A percentile compares a stretch with the other conserved stretches of the same genome.
Evolutionary conservation across 148 eudicot genomes (phyloP).

Genomic region (Spergularia marina): DNA sequence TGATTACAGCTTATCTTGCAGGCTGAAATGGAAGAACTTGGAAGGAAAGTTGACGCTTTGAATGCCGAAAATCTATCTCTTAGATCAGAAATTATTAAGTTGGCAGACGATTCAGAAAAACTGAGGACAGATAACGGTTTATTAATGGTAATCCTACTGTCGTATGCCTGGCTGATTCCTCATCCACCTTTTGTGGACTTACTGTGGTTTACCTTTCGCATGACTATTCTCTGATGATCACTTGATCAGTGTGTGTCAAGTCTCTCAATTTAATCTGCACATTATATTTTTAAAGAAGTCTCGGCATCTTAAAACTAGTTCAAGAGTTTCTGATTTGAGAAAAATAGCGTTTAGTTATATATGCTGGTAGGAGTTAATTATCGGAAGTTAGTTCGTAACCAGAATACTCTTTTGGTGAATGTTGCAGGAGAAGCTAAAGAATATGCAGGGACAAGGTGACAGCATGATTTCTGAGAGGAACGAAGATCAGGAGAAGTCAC

Average conservation of each 20-base stretch:
- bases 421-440: slow-evolving; percentile 35
- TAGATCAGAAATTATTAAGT: slow-evolving; percentile 41
- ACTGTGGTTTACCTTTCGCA: neutral
- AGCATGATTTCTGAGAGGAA: slow-evolving; percentile 17
- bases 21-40: slow-evolving; percentile 55
- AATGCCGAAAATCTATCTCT: slow-evolving; percentile 44
- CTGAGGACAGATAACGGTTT: slow-evolving; percentile 37
- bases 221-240: neutral
- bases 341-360: neutral
- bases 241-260: neutral
- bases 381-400: neutral
- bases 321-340: neutral
- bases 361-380: neutral
- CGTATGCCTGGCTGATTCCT: neutral
- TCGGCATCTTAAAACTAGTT: neutral
- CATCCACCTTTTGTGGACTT: neutral
- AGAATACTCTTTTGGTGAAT: neutral
- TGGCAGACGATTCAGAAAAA: slow-evolving; percentile 39
- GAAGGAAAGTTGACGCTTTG: slow-evolving; percentile 43
- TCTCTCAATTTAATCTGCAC: neutral
- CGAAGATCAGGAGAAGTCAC: slow-evolving; percentile 16
- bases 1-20: slow-evolving; percentile 15
- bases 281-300: neutral
- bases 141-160: slow-evolving; percentile 28
- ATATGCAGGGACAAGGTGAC: slow-evolving; percentile 26